Evolutionary conservation across 305 asterid species (phyloP), one percentile per base, ranked within the genome.

Genomic region (Solanum hybrid): DNA sequence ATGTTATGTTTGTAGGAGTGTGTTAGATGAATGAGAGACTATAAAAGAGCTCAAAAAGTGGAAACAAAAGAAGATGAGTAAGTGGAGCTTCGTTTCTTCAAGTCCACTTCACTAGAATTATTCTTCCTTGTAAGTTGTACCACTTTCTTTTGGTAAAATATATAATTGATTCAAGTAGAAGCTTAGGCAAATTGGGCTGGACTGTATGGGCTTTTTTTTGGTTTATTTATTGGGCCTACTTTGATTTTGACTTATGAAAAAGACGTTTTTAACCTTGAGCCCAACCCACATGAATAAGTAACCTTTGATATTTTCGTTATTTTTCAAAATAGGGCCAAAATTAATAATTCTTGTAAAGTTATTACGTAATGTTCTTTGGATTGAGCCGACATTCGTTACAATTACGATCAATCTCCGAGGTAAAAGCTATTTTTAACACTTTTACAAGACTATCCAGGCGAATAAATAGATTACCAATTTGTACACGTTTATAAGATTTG

Each of bases 81-180:
- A 90, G 90, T 87, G 78, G 91, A 91, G 97, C 95, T 97, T 95
- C 99, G 93, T 97, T 97, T 78, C 99, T 97, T 97, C 78, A 94
- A 92, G 92, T 96, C 95, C 96, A 97, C 99, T 95, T 95, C 98
- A 96, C 94, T 95, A 79, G 93, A 84, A 84, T 84, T 88, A 93
- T 94, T 93, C 93, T 91, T 91, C 90, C 92, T 69, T 76, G 61
- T 51, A 51, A 51, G 8, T 51, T 51, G 69, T 12, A 67, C 29
- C 64, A 10, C 64, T 76, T 76, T 75, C 73, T 88, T 88, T 22
- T 31, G 14, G n/a, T 71, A 18, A 5, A 31, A 40, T 18, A 57
- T 3, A 4, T 22, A 37, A 42, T 81, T 42, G 89, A 46, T 84
- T 84, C 87, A 84, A 46, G 39, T 3, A 46, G 40, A 84, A 84